Base-by-base conservation (phyloP, 2,329 filamentous ascomycete species). In the Aspergillus novofumigatus region DNA sequence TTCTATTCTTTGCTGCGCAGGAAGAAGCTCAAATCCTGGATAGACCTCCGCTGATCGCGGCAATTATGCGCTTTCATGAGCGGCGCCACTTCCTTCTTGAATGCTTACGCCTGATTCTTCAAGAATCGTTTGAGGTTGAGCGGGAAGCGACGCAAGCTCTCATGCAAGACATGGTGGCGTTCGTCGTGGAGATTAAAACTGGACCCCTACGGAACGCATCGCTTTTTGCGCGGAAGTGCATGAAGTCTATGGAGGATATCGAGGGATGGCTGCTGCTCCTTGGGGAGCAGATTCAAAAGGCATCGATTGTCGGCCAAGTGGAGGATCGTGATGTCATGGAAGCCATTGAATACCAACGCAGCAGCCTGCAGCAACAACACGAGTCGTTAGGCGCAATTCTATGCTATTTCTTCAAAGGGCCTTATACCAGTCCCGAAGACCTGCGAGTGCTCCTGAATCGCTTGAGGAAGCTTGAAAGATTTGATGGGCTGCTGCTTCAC, bases 41-140 rank as follows among this genome's bases (percentile, higher is more conserved):
- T 59, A 85, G 90, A 25, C 82, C 90, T 3, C 81, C 90, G 58
- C 81, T 91, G 54, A 87, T 92, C 71, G 88, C 89, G 65, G 89
- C 89, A 58, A 84, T 97, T 62, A 89, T 97, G 68, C 86, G 87
- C 62, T 96, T 95, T 73, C 93, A 99, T 74, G 87, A 92, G 66
- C 86, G 90, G 64, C 86, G 93, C 62, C 88, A 90, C 68, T 91
- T 88, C 67, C 77, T 95, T 45, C 84, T 97, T 35, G 90, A 96
- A 71, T 91, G 88, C 66, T 79, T 97, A 66, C 88, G 92, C 53
- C 81, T 97, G 29, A 82, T 96, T 55, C 80, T 96, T 58, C 85
- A 89, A 67, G 80, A 90, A 53, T 82, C 86, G 11, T 81, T 86
- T 56, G 80, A 86, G 50, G 79, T 85, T 25, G 85, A 89, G 58